Percentiles rank a stretch among this genome's conserved stretches.
These are phyloP conservation scores for Salix koriyanagi DNA, from an alignment of 345 rosid species.

Conservation along the genomic window DNA sequence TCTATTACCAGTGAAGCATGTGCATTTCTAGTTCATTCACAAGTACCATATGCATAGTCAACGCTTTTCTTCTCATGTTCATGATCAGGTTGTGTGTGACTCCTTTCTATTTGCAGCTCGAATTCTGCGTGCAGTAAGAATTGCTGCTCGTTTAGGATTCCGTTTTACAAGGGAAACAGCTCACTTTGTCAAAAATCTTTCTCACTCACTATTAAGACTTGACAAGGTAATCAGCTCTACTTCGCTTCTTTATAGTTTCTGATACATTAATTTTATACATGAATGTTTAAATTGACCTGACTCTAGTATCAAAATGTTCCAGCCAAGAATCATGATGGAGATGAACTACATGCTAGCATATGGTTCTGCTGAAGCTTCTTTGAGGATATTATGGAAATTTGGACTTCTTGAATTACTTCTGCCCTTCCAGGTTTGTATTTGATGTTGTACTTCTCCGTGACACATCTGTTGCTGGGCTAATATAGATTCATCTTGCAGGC, in stretches of 20 bases:
- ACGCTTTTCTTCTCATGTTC: neutral
- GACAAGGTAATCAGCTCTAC: slow-evolving; percentile 47
- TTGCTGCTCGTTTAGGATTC: slow-evolving; percentile 74
- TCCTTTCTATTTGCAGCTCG: slow-evolving; percentile 58
- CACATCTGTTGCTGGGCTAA: slow-evolving; percentile 5
- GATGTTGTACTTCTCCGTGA: neutral
- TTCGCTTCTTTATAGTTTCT: slow-evolving; percentile 4
- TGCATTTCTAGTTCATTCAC: neutral
- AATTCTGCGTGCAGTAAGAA: slow-evolving; percentile 70
- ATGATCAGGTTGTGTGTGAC: neutral
- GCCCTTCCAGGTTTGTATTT: slow-evolving; percentile 63
- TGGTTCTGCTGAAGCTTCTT: slow-evolving; percentile 94
- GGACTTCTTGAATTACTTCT: slow-evolving; percentile 83
- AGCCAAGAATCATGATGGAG: slow-evolving; percentile 92
- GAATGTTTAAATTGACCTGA: slow-evolving; percentile 15
- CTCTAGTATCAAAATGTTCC: slow-evolving; percentile 20
- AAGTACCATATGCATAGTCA: neutral
- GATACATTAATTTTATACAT: neutral
- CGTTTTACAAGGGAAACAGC: slow-evolving; percentile 78
- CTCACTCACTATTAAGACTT: slow-evolving; percentile 54
- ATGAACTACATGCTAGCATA: slow-evolving; percentile 95
- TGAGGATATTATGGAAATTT: slow-evolving; percentile 85
- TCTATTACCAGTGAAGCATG: neutral
- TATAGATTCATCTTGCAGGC: slow-evolving; percentile 49
- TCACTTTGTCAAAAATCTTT: slow-evolving; percentile 55